A percentile compares a stretch with the other conserved stretches of the same genome.
Evolutionary conservation across 2,329 filamentous ascomycete genomes (phyloP).

Genomic region (Nannizziopsis barbatae): DNA sequence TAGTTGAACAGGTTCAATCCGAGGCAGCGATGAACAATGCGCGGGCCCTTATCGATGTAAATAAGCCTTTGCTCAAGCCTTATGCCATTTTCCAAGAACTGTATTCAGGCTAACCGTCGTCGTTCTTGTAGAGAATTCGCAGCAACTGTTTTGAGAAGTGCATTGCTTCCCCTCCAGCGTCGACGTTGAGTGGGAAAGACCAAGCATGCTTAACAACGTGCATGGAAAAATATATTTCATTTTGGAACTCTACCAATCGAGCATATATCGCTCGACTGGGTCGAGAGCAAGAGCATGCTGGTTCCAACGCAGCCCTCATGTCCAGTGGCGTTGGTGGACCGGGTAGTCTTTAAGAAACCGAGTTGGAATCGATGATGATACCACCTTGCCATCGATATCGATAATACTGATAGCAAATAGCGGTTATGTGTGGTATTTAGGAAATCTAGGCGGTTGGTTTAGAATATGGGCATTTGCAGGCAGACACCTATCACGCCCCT

Average conservation of each 20-base stretch:
- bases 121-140: slow-evolving; percentile 56
- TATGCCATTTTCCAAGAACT: neutral
- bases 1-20: slow-evolving; percentile 53
- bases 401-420: neutral
- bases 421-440: neutral
- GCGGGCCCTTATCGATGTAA: slow-evolving; percentile 54
- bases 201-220: slow-evolving; percentile 60
- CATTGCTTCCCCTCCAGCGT: slow-evolving; percentile 54
- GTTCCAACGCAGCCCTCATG: neutral
- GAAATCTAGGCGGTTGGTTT: neutral
- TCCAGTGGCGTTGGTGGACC: neutral
- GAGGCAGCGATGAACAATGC: slow-evolving; percentile 59
- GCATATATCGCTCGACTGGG: slow-evolving; percentile 50
- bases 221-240: slow-evolving; percentile 75
- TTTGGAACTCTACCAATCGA: slow-evolving; percentile 64
- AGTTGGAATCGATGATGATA: neutral
- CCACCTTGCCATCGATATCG: neutral
- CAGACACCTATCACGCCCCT: no score
- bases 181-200: slow-evolving; percentile 56
- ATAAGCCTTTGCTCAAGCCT: slow-evolving; percentile 23
- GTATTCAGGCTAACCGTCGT: neutral
- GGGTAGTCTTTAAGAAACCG: neutral
- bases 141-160: slow-evolving; percentile 72
- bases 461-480: neutral
- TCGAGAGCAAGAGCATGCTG: slow-evolving; percentile 34